Base-by-base conservation (phyloP, 129 eudicot species). In the Helianthus tuberosus region DNA sequence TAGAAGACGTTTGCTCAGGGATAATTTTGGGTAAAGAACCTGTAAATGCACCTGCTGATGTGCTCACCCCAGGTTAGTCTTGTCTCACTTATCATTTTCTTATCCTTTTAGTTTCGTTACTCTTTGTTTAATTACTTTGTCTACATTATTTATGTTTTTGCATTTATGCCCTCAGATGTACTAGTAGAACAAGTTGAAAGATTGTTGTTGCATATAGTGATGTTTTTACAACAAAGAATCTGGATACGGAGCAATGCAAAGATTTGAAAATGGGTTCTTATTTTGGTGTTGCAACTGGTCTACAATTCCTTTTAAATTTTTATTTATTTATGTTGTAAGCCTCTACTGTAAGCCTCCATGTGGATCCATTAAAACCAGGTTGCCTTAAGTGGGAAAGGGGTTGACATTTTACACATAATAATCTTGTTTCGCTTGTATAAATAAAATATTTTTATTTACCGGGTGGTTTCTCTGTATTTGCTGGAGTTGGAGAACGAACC, bases 261-360 rank as follows among this genome's bases (percentile, higher is more conserved):
- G 96, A 91, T 66, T 76, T 95, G 70, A 91, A 91, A 87, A 95
- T 95, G 99, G 99, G 99, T 6, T 91, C 99, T 66, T 95, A 90
- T 75, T 90, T 94, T 62, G 99, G 85, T 23, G 99, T 94, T 58
- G 96, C 91, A 71, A 97, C 93, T 66, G 99, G 97, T 32, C 97
- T 58, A 85, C 89, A 48, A 94, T 91, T 80, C 94, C 94, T 39
- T 88, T 97, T 13, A 91, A 88, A 69, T 94, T 94, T 76, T 91
- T 94, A 53, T 97, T n/a, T n/a, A 94, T 84, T 81, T 94, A 48
- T 85, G 93, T 59, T 94, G 88, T 84, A 94, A n/a, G n/a, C n/a
- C n/a, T n/a, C n/a, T n/a, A n/a, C n/a, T n/a, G n/a, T n/a, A n/a
- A 85, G 79, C 99, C 99, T 60, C 84, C 86, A 48, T 66, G 75